Evolutionary conservation across 2,329 filamentous ascomycete species (phyloP), one percentile per base, ranked within the genome.

Genomic region (Clonostachys rhizophaga): DNA sequence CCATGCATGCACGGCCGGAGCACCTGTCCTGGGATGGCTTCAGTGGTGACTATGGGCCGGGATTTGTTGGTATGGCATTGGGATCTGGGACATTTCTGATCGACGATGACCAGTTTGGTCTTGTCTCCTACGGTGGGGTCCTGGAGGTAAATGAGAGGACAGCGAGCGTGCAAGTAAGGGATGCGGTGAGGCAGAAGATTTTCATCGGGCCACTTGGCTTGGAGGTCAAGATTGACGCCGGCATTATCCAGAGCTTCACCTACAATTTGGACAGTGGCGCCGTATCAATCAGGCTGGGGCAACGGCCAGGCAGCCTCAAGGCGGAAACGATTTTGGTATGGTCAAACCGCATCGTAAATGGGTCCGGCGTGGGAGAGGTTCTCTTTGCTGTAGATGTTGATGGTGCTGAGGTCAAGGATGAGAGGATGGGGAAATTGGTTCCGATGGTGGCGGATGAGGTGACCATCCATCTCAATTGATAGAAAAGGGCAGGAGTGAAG

Each of bases 1-100:
- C 75, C 0, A 82, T 83, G 55, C 79, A 83, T 56, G 76, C 75
- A 0, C 81, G 66, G 55, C 78, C 79, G 0, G 72, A 81, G 34
- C 74, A 75, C 0, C 61, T 83, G 24, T 65, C 64, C 17, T 81
- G 79, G 74, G 79, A 83, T 52, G 70, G 67, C 1, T 78, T 76
- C 50, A 75, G 69, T 9, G 78, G 79, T 2, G 80, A 83, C 55
- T 82, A 82, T 48, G 79, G 79, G 0, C 72, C 70, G 0, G 74
- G 71, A 3, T 79, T 82, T 49, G 47, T 81, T 0, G 79, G 78
- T 0, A 59, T 78, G 40, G 68, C 69, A 0, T 60, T 81, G 1
- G 76, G 72, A 1, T 70, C 74, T 5, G 71, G 69, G 0, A 72
- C 72, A 0, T 81, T 79, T 47, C 60, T 81, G 5, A 68, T 70